A percentile compares a stretch with the other conserved stretches of the same genome.
These are phyloP conservation scores for Elongisporangium anandrum DNA, from an alignment of 352 stramenopile species.

Conservation along the genomic window DNA sequence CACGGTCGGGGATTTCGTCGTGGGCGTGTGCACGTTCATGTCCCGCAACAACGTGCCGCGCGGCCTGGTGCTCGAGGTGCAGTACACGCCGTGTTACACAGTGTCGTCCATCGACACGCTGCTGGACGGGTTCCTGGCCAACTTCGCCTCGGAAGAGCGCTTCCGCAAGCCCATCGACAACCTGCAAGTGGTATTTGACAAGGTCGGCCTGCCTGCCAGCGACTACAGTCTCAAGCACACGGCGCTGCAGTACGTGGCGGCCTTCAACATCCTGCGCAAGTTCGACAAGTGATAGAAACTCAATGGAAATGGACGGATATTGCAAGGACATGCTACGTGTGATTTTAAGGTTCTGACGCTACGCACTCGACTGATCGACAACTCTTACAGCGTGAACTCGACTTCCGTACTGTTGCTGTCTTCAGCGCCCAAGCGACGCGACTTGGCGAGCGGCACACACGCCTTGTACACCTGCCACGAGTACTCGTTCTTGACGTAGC, in stretches of 20 bases:
- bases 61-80: slow-evolving; percentile 78
- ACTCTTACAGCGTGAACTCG: too few relatives aligned
- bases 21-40: slow-evolving; percentile 87
- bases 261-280: slow-evolving; percentile 83
- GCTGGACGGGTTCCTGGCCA: slow-evolving; percentile 79
- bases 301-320: slow-evolving; percentile 1
- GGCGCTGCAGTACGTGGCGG: slow-evolving; percentile 82
- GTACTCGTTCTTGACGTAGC: slow-evolving; percentile 39
- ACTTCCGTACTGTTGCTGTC: too few relatives aligned
- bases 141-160: slow-evolving; percentile 60
- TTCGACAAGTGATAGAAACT: slow-evolving; percentile 84
- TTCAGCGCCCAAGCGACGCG: neutral
- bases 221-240: slow-evolving; percentile 89
- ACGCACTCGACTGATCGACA: too few relatives aligned
- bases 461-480: slow-evolving; percentile 65
- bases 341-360: too few relatives aligned
- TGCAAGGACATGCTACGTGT: too few relatives aligned
- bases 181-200: slow-evolving; percentile 61
- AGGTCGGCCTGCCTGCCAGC: slow-evolving; percentile 54
- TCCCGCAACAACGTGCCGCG: slow-evolving; percentile 76
- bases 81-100: slow-evolving; percentile 82
- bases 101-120: slow-evolving; percentile 72
- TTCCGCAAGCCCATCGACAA: slow-evolving; percentile 77
- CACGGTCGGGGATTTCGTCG: slow-evolving; percentile 77
- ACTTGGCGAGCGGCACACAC: slow-evolving; percentile 22